Conservation (phyloP, 768 basidiomycete genomes). For the Tephrocybe sp. region DNA sequence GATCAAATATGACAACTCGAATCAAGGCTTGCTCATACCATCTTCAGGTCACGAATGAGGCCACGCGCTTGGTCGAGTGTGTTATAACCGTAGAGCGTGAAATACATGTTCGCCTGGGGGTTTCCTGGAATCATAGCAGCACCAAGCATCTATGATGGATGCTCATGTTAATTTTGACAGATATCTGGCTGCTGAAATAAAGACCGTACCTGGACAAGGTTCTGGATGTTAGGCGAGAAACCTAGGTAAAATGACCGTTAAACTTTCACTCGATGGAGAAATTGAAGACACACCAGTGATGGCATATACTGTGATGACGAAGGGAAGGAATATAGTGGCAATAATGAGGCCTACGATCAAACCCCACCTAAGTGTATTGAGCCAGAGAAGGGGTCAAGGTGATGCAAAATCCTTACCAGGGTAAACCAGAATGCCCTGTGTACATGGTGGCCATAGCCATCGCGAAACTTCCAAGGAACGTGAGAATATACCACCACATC, state of each 20-base stretch:
- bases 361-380: conserved; percentile 37
- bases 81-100: conserved; percentile 42
- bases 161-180: not conserved
- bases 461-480: conserved; percentile 41
- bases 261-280: not conserved
- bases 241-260: conserved; percentile 14
- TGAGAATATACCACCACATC: conserved; percentile 48
- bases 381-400: not conserved
- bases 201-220: conserved; percentile 27
- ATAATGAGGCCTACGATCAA: conserved; percentile 52
- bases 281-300: conserved; percentile 37
- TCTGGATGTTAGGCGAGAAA: conserved; percentile 36
- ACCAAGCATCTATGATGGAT: conserved; percentile 45
- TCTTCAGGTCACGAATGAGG: conserved; percentile 59
- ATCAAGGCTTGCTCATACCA: conserved; percentile 22
- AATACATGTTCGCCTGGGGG: conserved; percentile 51
- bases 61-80: conserved; percentile 46
- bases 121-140: conserved; percentile 46
- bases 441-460: conserved; percentile 57
- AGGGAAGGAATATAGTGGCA: conserved; percentile 45
- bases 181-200: not conserved
- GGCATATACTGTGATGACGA: conserved; percentile 52
- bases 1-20: not conserved
- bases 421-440: conserved; percentile 49
- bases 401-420: conserved; percentile 38